Conservation (phyloP, 148 eudicot genomes). For the Rhododendron molle region DNA sequence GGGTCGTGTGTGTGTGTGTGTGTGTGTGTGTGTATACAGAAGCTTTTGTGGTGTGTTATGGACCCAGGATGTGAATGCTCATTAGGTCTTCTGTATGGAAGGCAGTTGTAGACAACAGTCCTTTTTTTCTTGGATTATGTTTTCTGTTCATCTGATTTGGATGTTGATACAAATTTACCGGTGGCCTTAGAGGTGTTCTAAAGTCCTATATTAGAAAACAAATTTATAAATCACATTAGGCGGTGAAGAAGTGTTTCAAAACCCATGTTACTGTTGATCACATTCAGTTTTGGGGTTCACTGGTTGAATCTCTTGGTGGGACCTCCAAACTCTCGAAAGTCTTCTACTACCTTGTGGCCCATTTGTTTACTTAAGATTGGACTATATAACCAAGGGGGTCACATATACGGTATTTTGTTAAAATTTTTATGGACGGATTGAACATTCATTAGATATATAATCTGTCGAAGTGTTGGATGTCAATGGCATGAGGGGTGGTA, state of each 20-base stretch:
- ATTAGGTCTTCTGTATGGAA: neutral
- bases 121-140: neutral
- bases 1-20: neutral
- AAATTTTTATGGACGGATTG: neutral
- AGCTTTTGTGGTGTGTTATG: neutral
- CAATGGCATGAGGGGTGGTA: neutral
- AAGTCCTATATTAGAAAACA: neutral
- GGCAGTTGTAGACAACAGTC: neutral
- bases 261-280: neutral
- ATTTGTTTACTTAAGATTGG: neutral
- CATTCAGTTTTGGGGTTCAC: neutral
- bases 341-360: neutral
- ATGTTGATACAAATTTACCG: neutral
- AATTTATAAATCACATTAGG: neutral
- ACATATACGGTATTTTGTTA: neutral
- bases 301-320: neutral
- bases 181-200: neutral
- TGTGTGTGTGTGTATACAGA: no score
- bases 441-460: neutral
- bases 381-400: neutral
- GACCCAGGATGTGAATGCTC: neutral
- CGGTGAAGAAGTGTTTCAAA: neutral
- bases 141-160: neutral
- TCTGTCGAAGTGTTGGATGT: neutral
- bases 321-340: neutral